Evolutionary conservation across 2,329 filamentous ascomycete genomes (phyloP).

Genomic region (Exophiala viscosa): DNA sequence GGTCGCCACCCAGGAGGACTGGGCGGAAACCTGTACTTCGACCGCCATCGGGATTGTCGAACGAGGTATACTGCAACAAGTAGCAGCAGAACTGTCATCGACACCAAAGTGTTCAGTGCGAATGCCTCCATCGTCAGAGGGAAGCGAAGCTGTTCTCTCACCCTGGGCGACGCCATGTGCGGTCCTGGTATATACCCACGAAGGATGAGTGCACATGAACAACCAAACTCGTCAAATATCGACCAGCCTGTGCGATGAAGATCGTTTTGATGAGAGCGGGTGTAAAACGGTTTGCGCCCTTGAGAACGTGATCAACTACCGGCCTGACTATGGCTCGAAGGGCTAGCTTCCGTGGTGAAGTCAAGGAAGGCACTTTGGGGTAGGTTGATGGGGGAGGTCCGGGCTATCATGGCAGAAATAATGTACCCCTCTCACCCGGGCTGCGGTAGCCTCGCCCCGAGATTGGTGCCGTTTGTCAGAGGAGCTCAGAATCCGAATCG

Average conservation of each 20-base stretch:
- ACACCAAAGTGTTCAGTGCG: background rate
- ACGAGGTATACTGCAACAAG: background rate
- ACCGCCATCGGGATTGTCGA: background rate
- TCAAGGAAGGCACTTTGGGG: too few relatives aligned
- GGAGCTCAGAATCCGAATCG: too few relatives aligned
- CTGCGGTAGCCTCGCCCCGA: background rate
- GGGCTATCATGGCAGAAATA: background rate
- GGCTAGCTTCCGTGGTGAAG: too few relatives aligned
- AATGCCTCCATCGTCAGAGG: background rate
- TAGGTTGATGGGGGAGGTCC: background rate
- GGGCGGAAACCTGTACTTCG: background rate
- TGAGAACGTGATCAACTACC: too few relatives aligned
- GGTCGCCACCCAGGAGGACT: background rate
- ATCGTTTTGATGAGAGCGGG: too few relatives aligned
- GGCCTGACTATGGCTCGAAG: too few relatives aligned
- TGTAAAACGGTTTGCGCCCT: too few relatives aligned
- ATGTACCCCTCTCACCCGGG: background rate
- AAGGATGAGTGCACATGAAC: background rate
- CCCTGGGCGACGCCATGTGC: background rate
- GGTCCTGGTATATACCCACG: background rate
- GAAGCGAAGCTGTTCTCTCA: background rate
- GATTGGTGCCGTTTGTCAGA: background rate
- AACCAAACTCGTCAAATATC: too few relatives aligned
- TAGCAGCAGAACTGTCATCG: background rate
- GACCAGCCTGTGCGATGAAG: too few relatives aligned